Conservation (phyloP, 2,329 filamentous ascomycete genomes). For the Dendrostoma leiphaemia region DNA sequence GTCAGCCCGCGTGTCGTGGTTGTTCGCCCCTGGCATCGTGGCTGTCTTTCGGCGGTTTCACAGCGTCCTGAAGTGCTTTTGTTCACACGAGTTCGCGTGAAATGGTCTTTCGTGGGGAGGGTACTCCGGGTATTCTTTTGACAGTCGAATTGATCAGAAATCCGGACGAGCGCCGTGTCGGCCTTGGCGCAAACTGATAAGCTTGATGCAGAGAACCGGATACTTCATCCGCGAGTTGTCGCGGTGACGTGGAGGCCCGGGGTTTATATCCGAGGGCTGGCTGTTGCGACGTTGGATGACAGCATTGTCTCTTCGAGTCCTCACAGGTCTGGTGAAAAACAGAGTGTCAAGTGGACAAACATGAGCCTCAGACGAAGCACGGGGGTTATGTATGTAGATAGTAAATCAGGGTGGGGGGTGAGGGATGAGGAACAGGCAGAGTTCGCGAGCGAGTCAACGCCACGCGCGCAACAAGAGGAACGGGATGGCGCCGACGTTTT, state of each 20-base stretch:
- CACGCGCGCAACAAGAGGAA: no score
- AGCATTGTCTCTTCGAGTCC: background rate
- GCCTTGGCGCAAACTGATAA: background rate
- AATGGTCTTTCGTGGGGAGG: no score
- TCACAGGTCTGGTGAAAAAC: background rate
- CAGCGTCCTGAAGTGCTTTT: background rate
- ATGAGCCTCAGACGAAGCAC: background rate
- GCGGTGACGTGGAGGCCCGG: background rate
- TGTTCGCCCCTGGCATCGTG: background rate
- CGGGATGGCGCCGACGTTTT: no score
- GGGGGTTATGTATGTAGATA: background rate
- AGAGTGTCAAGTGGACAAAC: background rate
- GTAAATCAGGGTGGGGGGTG: background rate
- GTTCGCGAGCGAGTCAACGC: constrained; percentile 8
- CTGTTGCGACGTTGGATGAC: background rate
- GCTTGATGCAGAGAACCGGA: background rate
- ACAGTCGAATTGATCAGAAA: no score
- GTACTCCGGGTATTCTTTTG: no score
- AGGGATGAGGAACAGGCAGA: background rate
- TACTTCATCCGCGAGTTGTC: background rate
- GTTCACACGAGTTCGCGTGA: background rate
- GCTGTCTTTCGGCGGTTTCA: background rate
- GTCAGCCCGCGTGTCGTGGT: background rate
- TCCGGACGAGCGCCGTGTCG: background rate
- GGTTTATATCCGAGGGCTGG: background rate